Evolutionary conservation across 2,329 filamentous ascomycete species (phyloP).

Genomic region (Penicillium sp.): DNA sequence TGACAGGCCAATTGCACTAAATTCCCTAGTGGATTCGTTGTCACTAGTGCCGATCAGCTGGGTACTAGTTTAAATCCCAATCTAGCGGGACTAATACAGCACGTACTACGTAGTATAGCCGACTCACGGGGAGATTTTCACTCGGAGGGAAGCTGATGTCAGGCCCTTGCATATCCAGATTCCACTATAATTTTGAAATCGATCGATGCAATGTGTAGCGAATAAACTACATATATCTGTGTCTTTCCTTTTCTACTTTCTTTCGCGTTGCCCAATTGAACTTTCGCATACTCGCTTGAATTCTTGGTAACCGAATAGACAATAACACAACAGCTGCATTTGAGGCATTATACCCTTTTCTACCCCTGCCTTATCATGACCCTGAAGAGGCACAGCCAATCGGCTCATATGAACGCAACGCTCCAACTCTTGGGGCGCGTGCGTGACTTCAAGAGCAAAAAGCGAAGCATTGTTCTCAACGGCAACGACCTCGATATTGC

Average conservation of each 20-base stretch:
- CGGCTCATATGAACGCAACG: constrained; percentile 8
- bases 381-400: background rate
- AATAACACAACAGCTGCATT: background rate
- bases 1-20: background rate
- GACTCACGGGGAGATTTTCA: background rate
- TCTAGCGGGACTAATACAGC: background rate
- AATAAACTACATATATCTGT: background rate
- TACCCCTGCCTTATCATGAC: background rate
- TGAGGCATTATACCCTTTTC: background rate
- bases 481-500: constrained; percentile 17
- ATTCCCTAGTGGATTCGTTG: no score
- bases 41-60: background rate
- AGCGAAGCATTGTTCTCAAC: constrained; percentile 8
- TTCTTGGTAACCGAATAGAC: background rate
- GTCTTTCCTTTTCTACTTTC: background rate
- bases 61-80: background rate
- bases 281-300: background rate
- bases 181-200: background rate
- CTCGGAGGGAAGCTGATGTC: background rate
- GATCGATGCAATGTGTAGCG: background rate
- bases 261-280: background rate
- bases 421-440: constrained; percentile 6
- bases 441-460: constrained; percentile 3
- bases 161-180: background rate
- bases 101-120: background rate